A percentile compares a stretch with the other conserved stretches of the same genome.
phyloP scores from a whole-genome alignment of 73 alveolate species.

The Chromera velia region DNA sequence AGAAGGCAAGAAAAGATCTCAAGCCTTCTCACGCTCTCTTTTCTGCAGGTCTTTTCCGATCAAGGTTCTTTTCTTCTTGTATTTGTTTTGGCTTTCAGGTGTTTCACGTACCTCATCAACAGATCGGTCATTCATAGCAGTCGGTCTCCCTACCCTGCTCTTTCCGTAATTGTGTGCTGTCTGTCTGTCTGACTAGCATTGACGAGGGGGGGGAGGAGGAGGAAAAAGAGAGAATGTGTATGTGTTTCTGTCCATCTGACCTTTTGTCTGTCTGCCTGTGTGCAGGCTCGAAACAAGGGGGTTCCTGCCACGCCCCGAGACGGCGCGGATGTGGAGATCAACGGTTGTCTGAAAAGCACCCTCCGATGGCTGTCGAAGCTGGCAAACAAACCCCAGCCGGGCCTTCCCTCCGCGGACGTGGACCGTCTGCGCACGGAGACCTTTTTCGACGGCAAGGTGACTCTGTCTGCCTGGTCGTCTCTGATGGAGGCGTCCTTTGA shows the following conservation, averaged over 20 bases:
- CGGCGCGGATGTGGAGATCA: conserved; percentile 87
- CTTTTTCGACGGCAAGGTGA: too few relatives aligned
- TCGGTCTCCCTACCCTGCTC: background rate
- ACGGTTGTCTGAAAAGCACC: conserved; percentile 66
- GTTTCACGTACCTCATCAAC: background rate
- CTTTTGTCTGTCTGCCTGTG: background rate
- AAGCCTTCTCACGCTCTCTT: too few relatives aligned
- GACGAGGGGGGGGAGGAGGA: too few relatives aligned
- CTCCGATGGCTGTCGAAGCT: conserved; percentile 57
- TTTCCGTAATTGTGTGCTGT: background rate
- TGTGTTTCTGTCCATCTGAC: background rate
- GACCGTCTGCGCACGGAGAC: too few relatives aligned
- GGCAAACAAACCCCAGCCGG: too few relatives aligned
- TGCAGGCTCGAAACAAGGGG: conserved; percentile 75
- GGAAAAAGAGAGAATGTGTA: background rate
- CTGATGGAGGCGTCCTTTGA: conserved; percentile 60
- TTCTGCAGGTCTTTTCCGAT: background rate
- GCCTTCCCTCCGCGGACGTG: too few relatives aligned
- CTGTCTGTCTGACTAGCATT: too few relatives aligned
- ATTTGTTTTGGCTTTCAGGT: too few relatives aligned
- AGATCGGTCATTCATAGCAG: background rate
- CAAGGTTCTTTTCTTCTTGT: background rate
- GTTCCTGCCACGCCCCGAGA: conserved; percentile 90
- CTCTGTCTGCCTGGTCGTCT: too few relatives aligned
- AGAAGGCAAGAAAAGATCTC: too few relatives aligned